Percentiles rank a stretch among this genome's conserved stretches.
phyloP scores from a whole-genome alignment of 768 basidiomycete genomes.

The Antrodiella citrinella region DNA sequence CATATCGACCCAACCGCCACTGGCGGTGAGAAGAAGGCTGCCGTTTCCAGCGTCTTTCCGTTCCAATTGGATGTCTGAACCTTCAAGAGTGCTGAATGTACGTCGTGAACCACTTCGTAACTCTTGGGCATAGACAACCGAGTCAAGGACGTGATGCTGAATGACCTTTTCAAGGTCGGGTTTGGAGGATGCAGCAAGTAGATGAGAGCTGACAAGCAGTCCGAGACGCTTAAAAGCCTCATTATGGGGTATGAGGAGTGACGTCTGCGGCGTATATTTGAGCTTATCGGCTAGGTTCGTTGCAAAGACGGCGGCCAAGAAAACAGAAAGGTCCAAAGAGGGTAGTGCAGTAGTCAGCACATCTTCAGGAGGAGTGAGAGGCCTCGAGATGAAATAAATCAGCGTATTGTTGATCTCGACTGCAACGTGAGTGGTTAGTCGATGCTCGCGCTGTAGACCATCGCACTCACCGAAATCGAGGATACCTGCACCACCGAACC shows the following conservation, averaged over 20 bases:
- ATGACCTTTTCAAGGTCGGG: conserved; percentile 77
- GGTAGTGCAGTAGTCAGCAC: conserved; percentile 76
- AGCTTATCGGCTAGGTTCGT: conserved; percentile 70
- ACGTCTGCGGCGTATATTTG: conserved; percentile 56
- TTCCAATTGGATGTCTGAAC: conserved; percentile 70
- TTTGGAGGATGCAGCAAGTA: conserved; percentile 72
- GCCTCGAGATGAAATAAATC: conserved; percentile 84
- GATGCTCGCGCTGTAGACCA: no score
- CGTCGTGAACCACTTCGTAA: conserved; percentile 58
- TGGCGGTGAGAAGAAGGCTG: conserved; percentile 44
- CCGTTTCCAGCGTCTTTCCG: conserved; percentile 36
- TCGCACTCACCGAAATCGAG: conserved; percentile 40
- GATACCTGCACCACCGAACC: conserved; percentile 78
- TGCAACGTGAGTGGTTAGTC: conserved; percentile 25
- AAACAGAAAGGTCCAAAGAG: conserved; percentile 78
- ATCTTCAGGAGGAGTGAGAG: conserved; percentile 77
- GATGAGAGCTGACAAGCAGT: conserved; percentile 73
- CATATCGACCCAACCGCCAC: conserved; percentile 76
- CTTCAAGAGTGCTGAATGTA: conserved; percentile 78
- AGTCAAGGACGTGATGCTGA: conserved; percentile 76
- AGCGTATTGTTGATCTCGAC: conserved; percentile 70
- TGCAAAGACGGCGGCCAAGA: conserved; percentile 85
- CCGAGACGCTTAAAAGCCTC: conserved; percentile 85
- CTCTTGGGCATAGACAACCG: conserved; percentile 62
- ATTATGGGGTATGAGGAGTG: conserved; percentile 85